Evolutionary conservation across 176 grass and related monocot species (phyloP).

Genomic region (Cymbopogon citratus): DNA sequence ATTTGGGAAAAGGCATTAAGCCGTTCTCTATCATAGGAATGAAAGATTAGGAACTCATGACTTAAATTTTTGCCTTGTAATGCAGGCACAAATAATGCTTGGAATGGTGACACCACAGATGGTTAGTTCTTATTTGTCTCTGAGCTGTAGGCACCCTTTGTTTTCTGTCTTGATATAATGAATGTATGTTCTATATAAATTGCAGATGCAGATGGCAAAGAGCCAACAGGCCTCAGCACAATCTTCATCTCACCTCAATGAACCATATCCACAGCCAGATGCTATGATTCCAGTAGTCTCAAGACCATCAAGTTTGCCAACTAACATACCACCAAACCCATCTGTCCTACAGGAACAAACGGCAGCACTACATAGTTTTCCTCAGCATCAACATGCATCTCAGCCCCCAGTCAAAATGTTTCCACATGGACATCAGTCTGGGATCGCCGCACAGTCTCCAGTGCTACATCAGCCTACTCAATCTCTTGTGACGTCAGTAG

Average conservation of each 20-base stretch:
- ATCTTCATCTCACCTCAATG: slow-evolving; percentile 43
- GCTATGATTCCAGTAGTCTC: slow-evolving; percentile 32
- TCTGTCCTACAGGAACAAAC: slow-evolving; percentile 44
- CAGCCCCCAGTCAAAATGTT: slow-evolving; percentile 37
- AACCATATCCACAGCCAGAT: slow-evolving; percentile 51
- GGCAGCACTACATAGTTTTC: slow-evolving; percentile 39
- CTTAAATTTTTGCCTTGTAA: slow-evolving; percentile 13
- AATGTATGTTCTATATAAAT: slow-evolving; percentile 27
- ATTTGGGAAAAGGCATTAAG: background rate
- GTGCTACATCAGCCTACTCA: slow-evolving; percentile 42
- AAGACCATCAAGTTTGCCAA: slow-evolving; percentile 25
- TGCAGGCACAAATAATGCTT: slow-evolving; percentile 93
- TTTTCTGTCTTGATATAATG: slow-evolving; percentile 22
- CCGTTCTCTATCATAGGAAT: slow-evolving; percentile 1
- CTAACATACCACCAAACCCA: slow-evolving; percentile 32
- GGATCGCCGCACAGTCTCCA: slow-evolving; percentile 19
- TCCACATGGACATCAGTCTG: slow-evolving; percentile 36
- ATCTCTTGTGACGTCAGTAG: slow-evolving; percentile 44
- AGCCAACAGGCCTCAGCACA: slow-evolving; percentile 46
- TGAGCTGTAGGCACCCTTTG: background rate
- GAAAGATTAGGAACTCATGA: background rate
- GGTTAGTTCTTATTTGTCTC: slow-evolving; percentile 41
- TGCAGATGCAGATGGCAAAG: slow-evolving; percentile 94
- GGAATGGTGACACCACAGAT: slow-evolving; percentile 82
- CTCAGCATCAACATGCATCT: slow-evolving; percentile 42